Conservation (phyloP, 331 rosid species). For the Stylosanthes scabra region DNA sequence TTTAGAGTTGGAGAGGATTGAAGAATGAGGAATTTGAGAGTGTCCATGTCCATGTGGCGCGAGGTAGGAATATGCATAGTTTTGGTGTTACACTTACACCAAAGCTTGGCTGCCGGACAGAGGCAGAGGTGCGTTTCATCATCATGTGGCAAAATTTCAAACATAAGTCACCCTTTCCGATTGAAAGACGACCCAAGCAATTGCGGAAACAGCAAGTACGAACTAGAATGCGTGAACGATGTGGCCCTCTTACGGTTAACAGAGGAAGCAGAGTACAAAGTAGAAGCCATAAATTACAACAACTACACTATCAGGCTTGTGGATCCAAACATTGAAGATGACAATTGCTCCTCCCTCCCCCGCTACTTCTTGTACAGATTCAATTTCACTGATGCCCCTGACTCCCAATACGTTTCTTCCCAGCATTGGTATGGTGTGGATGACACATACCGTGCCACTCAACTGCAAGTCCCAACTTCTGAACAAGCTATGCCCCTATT, state of each 20-base stretch:
- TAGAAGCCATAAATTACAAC: slow-evolving; percentile 41
- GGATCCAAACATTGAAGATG: not conserved
- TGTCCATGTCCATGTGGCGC: no score
- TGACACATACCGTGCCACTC: not conserved
- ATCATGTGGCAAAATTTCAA: slow-evolving; percentile 37
- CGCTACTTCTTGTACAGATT: not conserved
- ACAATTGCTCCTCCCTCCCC: slow-evolving; percentile 21
- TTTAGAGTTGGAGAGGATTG: slow-evolving; percentile 16
- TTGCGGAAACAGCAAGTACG: slow-evolving; percentile 31
- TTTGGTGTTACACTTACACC: not conserved
- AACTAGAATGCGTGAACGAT: slow-evolving; percentile 32
- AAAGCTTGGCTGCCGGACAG: not conserved
- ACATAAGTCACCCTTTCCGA: slow-evolving; percentile 38
- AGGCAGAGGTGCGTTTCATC: not conserved
- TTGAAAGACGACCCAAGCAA: not conserved
- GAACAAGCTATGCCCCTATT: not conserved
- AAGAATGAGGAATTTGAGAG: not conserved
- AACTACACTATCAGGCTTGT: slow-evolving; percentile 36
- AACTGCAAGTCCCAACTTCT: not conserved
- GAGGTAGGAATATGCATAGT: no score
- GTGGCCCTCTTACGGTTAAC: not conserved
- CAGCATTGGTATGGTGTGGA: not conserved
- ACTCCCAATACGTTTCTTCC: no score
- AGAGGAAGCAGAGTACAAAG: slow-evolving; percentile 11
- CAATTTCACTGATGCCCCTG: not conserved